Conservation (phyloP, 106 monocot genomes). For the Phalaenopsis aphrodite region DNA sequence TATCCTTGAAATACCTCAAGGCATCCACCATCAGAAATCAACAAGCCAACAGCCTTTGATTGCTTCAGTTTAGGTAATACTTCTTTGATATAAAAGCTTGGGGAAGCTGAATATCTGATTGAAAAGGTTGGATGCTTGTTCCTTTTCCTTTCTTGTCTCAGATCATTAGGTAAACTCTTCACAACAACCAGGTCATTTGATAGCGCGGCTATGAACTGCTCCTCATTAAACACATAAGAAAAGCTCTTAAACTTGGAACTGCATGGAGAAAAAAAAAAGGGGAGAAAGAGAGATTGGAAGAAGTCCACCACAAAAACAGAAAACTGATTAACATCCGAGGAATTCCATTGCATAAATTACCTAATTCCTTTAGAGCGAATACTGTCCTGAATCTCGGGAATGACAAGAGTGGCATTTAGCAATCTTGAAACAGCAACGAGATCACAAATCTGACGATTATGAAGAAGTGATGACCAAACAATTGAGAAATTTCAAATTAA, state of each 20-base stretch:
- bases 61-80: slow-evolving; percentile 67
- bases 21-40: slow-evolving; percentile 68
- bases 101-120: slow-evolving; percentile 35
- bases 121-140: slow-evolving; percentile 66
- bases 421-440: slow-evolving; percentile 74
- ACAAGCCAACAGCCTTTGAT: slow-evolving; percentile 70
- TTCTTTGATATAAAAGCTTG: slow-evolving; percentile 54
- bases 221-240: slow-evolving; percentile 84
- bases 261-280: slow-evolving; percentile 10
- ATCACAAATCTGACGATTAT: slow-evolving; percentile 76
- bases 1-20: slow-evolving; percentile 53
- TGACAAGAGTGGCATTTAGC: slow-evolving; percentile 87
- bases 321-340: not conserved
- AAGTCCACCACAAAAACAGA: not conserved
- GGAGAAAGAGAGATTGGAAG: not conserved
- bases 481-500: not conserved
- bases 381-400: slow-evolving; percentile 85
- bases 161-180: slow-evolving; percentile 53
- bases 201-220: slow-evolving; percentile 74
- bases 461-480: slow-evolving; percentile 13
- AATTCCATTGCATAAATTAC: slow-evolving; percentile 16
- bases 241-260: slow-evolving; percentile 89
- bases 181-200: slow-evolving; percentile 68
- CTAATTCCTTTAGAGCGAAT: slow-evolving; percentile 76
- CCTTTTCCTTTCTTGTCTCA: slow-evolving; percentile 67